A percentile compares a stretch with the other conserved stretches of the same genome.
These are phyloP conservation scores for Trapa incisa DNA, from an alignment of 345 rosid species.

Conservation along the genomic window DNA sequence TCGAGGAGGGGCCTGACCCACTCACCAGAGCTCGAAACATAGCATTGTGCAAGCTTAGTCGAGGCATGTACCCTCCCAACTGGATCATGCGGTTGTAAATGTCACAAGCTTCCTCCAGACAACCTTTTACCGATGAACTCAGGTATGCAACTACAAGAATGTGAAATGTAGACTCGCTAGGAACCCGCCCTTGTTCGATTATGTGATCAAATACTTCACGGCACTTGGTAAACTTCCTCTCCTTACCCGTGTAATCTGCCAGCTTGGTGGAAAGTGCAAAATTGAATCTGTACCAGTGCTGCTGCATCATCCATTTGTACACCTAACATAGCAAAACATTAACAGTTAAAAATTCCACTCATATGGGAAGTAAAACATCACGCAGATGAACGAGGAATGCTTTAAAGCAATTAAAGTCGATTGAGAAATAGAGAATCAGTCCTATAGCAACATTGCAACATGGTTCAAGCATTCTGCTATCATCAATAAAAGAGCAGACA, in stretches of 20 bases:
- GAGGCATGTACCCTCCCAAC: conserved; percentile 66
- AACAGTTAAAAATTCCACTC: background rate
- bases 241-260: conserved; percentile 79
- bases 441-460: background rate
- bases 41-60: conserved; percentile 58
- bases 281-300: conserved; percentile 72
- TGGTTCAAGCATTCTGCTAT: background rate
- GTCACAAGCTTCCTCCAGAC: conserved; percentile 63
- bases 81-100: conserved; percentile 88
- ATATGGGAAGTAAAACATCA: background rate
- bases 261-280: conserved; percentile 79
- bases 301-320: conserved; percentile 88
- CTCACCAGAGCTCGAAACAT: conserved; percentile 20
- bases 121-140: conserved; percentile 52
- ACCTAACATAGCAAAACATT: conserved; percentile 30
- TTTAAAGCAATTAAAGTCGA: no score
- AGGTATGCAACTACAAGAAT: conserved; percentile 69
- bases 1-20: conserved; percentile 38
- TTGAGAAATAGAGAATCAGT: background rate
- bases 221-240: conserved; percentile 60
- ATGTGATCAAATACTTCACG: conserved; percentile 70
- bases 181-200: conserved; percentile 79
- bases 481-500: background rate
- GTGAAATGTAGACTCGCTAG: conserved; percentile 81
- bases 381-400: background rate